Evolutionary conservation across 352 stramenopile genomes (phyloP).

Genomic region (Pythium brassicae): DNA sequence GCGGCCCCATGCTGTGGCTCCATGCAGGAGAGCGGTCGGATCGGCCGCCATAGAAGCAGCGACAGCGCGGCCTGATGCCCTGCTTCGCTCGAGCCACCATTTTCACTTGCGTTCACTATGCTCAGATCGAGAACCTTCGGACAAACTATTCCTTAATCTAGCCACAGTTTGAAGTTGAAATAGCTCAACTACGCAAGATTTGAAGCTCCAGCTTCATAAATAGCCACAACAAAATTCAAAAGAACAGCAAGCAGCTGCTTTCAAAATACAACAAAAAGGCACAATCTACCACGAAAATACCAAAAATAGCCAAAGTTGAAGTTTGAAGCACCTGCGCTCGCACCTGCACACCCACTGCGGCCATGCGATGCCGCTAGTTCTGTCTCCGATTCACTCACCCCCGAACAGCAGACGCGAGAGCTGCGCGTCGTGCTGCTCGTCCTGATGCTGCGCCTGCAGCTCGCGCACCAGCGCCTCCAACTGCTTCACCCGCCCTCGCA

Average conservation of each 20-base stretch:
- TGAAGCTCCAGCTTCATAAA: no score
- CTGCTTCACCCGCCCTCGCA: conserved; percentile 16
- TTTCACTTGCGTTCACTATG: background rate
- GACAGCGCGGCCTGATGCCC: no score
- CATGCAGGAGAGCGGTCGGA: no score
- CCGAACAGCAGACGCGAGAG: conserved; percentile 16
- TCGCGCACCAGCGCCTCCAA: conserved; percentile 21
- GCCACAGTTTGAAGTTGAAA: background rate
- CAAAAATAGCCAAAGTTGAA: background rate
- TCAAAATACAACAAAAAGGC: background rate
- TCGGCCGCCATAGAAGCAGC: no score
- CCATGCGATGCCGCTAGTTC: background rate
- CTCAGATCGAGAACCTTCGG: background rate
- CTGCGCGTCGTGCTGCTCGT: conserved; percentile 18
- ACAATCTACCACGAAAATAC: background rate
- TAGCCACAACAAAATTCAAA: background rate
- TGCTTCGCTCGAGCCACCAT: no score
- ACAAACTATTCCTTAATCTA: no score
- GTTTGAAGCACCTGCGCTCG: background rate
- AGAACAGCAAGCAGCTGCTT: background rate
- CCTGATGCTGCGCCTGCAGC: conserved; percentile 20
- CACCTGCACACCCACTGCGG: background rate
- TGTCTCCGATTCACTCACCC: background rate
- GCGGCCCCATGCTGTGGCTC: no score
- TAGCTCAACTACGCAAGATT: no score